Evolutionary conservation across 2,329 filamentous ascomycete species (phyloP).

Genomic region (Raffaelea arxii): DNA sequence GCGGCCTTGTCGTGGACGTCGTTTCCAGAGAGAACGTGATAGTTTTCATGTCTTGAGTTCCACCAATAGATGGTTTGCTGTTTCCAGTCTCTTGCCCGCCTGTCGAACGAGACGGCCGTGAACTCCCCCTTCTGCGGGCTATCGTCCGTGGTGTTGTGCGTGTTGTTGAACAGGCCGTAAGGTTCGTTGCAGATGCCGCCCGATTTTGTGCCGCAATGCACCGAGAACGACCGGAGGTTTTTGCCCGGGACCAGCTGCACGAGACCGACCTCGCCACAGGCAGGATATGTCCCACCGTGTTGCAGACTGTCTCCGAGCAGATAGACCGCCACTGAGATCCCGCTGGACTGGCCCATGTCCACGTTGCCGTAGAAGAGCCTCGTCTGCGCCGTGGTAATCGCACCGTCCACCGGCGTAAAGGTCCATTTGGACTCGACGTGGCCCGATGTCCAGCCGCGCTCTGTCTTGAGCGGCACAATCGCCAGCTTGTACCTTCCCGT

Average conservation of each 20-base stretch:
- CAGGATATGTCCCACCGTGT: constrained; percentile 35
- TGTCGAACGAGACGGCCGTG: constrained; percentile 36
- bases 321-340: constrained; percentile 49
- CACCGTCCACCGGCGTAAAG: constrained; percentile 30
- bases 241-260: constrained; percentile 41
- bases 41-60: constrained; percentile 33
- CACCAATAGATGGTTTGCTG: constrained; percentile 40
- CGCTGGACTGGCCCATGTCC: constrained; percentile 29
- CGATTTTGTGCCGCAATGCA: constrained; percentile 35
- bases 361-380: constrained; percentile 33
- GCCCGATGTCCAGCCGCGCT: constrained; percentile 37
- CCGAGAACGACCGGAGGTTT: constrained; percentile 30
- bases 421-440: constrained; percentile 39
- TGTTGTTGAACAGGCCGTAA: constrained; percentile 29
- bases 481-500: constrained; percentile 41
- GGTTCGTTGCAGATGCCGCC: constrained; percentile 42
- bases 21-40: constrained; percentile 31
- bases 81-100: constrained; percentile 31
- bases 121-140: constrained; percentile 40
- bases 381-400: constrained; percentile 33
- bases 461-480: constrained; percentile 30
- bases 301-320: constrained; percentile 36
- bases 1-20: constrained; percentile 29
- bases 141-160: constrained; percentile 21
- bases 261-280: constrained; percentile 42